These are phyloP conservation scores for Teratosphaeria gauchensis DNA, from an alignment of 2,329 filamentous ascomycete genomes.

Conservation along the genomic window DNA sequence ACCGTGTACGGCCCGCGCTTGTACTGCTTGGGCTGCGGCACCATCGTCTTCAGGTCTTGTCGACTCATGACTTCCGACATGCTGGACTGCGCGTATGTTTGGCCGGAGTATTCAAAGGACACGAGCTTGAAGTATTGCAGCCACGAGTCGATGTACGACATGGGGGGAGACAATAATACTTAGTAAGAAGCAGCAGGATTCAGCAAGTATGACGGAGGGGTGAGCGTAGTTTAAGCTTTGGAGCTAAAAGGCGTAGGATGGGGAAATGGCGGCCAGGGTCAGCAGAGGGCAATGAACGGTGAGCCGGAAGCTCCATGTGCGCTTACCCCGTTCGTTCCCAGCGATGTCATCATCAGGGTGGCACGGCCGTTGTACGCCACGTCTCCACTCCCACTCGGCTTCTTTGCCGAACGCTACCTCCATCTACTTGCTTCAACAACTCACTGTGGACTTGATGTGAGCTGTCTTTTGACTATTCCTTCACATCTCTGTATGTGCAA, in stretches of 20 bases:
- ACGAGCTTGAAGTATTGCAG: slow-evolving; percentile 1
- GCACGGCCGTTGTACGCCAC: not conserved
- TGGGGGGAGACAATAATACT: not conserved
- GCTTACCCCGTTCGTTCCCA: not conserved
- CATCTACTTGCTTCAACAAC: not conserved
- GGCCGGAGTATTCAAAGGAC: slow-evolving; percentile 2
- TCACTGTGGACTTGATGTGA: no score
- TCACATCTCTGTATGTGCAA: no score
- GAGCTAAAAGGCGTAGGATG: not conserved
- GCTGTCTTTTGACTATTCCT: no score
- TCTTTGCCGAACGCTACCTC: not conserved
- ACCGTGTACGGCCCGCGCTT: slow-evolving; percentile 67
- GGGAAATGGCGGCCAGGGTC: not conserved
- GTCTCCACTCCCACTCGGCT: not conserved
- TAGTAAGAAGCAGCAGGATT: not conserved
- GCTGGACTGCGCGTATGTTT: not conserved
- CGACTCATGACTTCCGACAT: slow-evolving; percentile 3
- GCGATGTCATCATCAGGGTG: not conserved
- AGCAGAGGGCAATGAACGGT: not conserved
- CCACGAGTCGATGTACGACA: not conserved
- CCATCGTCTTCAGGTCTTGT: slow-evolving; percentile 36
- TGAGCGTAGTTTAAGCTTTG: not conserved
- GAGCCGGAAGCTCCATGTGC: not conserved
- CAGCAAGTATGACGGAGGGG: not conserved
- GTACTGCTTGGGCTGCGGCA: slow-evolving; percentile 37